Evolutionary conservation across 306 rosid species (phyloP).

Genomic region (Acacia crassicarpa): DNA sequence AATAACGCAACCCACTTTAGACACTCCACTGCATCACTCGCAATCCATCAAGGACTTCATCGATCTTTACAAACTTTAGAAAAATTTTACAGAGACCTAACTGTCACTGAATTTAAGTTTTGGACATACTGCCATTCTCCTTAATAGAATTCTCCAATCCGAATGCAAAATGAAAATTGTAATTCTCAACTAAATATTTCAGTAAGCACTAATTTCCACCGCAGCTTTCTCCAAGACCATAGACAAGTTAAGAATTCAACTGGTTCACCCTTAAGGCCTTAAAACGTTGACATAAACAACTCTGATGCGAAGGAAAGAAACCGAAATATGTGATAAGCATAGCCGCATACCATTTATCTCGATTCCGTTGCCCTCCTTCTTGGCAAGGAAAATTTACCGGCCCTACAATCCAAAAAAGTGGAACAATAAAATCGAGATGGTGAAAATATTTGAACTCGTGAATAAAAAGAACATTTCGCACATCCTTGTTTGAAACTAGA

Average conservation of each 20-base stretch:
- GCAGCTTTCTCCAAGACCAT: not conserved
- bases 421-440: not conserved
- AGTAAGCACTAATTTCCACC: not conserved
- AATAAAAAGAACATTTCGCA: not conserved
- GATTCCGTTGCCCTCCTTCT: not conserved
- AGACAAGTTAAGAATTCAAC: not conserved
- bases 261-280: not conserved
- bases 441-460: not conserved
- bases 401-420: not conserved
- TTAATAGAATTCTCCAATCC: not conserved
- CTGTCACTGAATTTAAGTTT: not conserved
- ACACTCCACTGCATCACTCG: not conserved
- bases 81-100: not conserved
- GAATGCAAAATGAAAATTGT: not conserved
- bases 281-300: not conserved
- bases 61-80: not conserved
- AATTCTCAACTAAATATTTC: not conserved
- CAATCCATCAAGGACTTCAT: not conserved
- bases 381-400: not conserved
- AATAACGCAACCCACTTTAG: not conserved
- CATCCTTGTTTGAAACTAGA: not conserved
- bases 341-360: not conserved
- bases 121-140: not conserved
- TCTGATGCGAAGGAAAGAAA: not conserved
- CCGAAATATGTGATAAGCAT: not conserved